Percentiles rank a stretch among this genome's conserved stretches.
Conservation (phyloP, 805 yeast species). For the Yarrowia alimentaria region DNA sequence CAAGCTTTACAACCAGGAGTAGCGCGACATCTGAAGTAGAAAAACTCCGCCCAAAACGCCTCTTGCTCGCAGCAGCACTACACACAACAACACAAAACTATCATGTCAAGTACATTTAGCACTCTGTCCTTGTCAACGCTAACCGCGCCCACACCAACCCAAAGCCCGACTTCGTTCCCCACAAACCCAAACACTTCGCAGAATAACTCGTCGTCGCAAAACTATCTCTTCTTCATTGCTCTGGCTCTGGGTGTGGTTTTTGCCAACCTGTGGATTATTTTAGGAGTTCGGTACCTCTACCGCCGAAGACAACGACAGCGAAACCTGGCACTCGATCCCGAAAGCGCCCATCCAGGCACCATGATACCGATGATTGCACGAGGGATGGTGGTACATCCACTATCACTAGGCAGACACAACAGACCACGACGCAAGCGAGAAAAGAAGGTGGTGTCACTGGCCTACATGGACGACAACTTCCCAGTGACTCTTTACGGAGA, state of each 20-base stretch:
- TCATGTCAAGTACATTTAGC: background rate
- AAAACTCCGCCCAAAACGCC: too few species aligned
- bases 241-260: slow-evolving; percentile 42
- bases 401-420: slow-evolving; percentile 29
- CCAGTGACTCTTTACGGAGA: slow-evolving; percentile 37
- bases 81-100: too few species aligned
- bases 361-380: slow-evolving; percentile 32
- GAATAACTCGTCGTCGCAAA: slow-evolving; percentile 4
- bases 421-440: slow-evolving; percentile 33
- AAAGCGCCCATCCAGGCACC: slow-evolving; percentile 26
- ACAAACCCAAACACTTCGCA: slow-evolving; percentile 21
- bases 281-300: slow-evolving; percentile 39
- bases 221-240: slow-evolving; percentile 39
- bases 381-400: slow-evolving; percentile 17
- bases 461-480: slow-evolving; percentile 37
- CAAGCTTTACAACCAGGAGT: too few species aligned
- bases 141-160: background rate
- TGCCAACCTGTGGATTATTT: slow-evolving; percentile 40
- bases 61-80: too few species aligned
- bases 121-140: background rate
- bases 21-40: too few species aligned
- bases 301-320: slow-evolving; percentile 35
- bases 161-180: slow-evolving; percentile 4
- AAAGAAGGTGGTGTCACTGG: slow-evolving; percentile 34
- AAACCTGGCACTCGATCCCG: slow-evolving; percentile 27